A percentile compares a stretch with the other conserved stretches of the same genome.
These are phyloP conservation scores for Suhomyces coccinellae DNA, from an alignment of 1,139 yeast species.

Conservation along the genomic window DNA sequence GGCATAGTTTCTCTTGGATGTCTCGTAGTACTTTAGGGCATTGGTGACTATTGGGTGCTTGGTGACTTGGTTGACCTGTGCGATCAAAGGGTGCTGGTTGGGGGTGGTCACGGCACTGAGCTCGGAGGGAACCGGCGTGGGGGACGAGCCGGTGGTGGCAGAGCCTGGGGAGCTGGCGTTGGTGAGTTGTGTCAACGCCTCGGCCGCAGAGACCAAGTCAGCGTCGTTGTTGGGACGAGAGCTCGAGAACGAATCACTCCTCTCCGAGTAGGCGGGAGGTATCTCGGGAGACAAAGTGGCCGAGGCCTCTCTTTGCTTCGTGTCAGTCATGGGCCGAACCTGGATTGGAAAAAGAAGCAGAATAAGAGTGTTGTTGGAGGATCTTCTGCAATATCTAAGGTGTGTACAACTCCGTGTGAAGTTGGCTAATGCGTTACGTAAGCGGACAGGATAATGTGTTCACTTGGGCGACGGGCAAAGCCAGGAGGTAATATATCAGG, in stretches of 20 bases:
- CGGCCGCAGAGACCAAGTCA: constrained; percentile 43
- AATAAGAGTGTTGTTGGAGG: background rate
- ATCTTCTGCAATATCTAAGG: background rate
- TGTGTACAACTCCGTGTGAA: constrained; percentile 3
- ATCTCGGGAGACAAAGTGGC: constrained; percentile 11
- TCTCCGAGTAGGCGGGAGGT: constrained; percentile 8
- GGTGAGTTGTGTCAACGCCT: constrained; percentile 41
- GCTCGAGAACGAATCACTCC: background rate
- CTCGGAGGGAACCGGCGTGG: constrained; percentile 5
- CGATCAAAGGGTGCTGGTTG: constrained; percentile 42
- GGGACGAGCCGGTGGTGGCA: constrained; percentile 8
- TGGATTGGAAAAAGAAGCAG: background rate
- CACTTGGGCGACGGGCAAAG: background rate
- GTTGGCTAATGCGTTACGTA: constrained; percentile 4
- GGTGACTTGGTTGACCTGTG: constrained; percentile 45
- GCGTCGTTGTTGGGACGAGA: constrained; percentile 17
- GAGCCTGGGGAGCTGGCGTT: constrained; percentile 14
- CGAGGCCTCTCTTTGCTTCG: constrained; percentile 2
- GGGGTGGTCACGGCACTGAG: constrained; percentile 1
- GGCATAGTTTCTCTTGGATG: constrained; percentile 52
- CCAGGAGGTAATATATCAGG: background rate
- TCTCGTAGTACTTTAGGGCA: constrained; percentile 61
- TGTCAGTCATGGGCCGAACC: background rate
- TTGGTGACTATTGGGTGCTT: constrained; percentile 53
- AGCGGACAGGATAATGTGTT: background rate